Conservation (phyloP, 1,284 basidiomycete species). For the Leccinum pachyderme region DNA sequence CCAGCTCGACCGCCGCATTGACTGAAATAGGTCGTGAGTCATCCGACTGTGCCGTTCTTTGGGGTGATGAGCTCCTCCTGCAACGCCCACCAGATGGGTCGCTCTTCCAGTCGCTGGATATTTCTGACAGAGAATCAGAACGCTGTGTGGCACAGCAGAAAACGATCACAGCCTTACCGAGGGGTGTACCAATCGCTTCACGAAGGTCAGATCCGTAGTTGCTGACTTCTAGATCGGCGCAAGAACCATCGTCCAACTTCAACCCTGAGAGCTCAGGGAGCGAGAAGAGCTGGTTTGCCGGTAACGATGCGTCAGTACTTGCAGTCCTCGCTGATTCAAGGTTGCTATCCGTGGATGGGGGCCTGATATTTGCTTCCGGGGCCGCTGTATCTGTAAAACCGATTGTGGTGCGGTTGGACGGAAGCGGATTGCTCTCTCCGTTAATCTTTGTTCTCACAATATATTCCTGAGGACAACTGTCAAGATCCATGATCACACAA, state of each 20-base stretch:
- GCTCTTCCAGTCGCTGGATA: not conserved
- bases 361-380: not conserved
- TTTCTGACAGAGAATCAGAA: slow-evolving; percentile 3
- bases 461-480: slow-evolving; percentile 4
- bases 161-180: slow-evolving; percentile 1
- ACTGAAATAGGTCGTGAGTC: not conserved
- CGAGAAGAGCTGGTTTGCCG: not conserved
- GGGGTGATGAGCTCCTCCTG: slow-evolving; percentile 7
- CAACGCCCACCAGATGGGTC: not conserved
- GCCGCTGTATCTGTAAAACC: not conserved
- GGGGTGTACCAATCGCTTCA: slow-evolving; percentile 3
- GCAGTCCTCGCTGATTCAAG: not conserved
- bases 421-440: not conserved
- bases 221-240: not conserved
- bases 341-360: not conserved
- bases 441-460: slow-evolving; percentile 5
- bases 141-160: not conserved
- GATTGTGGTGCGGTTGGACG: not conserved
- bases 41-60: not conserved
- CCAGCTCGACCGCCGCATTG: not conserved
- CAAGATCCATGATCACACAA: not conserved
- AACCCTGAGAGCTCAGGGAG: not conserved
- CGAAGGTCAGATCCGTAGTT: not conserved
- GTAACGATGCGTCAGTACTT: not conserved
- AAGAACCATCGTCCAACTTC: not conserved